Evolutionary conservation across 2,329 filamentous ascomycete species (phyloP), one percentile per base, ranked within the genome.

Genomic region (Microascus cirrosus): DNA sequence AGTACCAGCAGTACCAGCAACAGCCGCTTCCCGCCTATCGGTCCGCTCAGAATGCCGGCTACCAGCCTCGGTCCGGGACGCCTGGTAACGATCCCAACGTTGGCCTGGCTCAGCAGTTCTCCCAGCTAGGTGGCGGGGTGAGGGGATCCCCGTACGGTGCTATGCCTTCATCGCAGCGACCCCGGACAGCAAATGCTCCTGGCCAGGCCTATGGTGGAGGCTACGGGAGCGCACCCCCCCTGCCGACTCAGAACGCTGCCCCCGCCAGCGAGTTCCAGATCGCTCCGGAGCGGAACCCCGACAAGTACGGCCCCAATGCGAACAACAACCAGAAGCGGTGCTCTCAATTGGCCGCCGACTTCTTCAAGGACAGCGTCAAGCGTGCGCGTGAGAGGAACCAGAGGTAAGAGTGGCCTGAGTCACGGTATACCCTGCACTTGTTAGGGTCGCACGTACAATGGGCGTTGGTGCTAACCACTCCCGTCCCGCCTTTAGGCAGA

Each of bases 341-440:
- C 69, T 81, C 81, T 15, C 81, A 85, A 67, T 70, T 86, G 67
- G 88, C 95, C 45, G 84, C 87, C 59, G 91, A 94, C 65, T 97
- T 97, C 77, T 99, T 97, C 83, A 95, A 95, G 74, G 93, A 99
- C 73, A 97, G 93, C 70, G 95, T 99, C 58, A 93, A 96, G 78
- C 85, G 94, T 65, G 94, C 94, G 56, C 84, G 93, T 64, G 94
- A 97, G 74, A 86, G 94, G 60, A 99, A 99, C 71, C 86, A 95
- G 72, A 88, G 92, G 92, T 95, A 32, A 39, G 39, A 55, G 22
- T 32, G 36, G 15, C 36, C 20, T 8, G 8, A 32, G 39, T n/a
- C 18, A n/a, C n/a, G 15, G 39, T 18, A 18, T 18, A 15, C 39
- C 13, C 39, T n/a, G n/a, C 8, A 45, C n/a, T n/a, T 18, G 13